Base-by-base conservation (phyloP, 805 yeast species). In the Lipomyces oligophaga region DNA sequence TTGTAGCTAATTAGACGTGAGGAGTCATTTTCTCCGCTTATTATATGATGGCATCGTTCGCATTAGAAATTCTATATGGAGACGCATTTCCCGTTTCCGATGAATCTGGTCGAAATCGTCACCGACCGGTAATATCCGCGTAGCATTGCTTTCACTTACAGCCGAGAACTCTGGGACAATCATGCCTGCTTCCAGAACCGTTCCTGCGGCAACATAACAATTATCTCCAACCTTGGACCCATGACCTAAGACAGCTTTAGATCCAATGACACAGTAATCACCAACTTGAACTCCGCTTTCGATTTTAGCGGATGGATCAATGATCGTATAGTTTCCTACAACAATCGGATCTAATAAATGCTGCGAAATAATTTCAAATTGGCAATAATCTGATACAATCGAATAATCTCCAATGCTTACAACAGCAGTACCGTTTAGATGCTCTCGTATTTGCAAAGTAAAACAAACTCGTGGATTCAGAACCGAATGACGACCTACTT, bases 1-100 rank as follows among this genome's bases (percentile, higher is more conserved):
- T n/a, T n/a, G n/a, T n/a, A n/a, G n/a, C n/a, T n/a, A n/a, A n/a
- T n/a, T n/a, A n/a, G n/a, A n/a, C n/a, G n/a, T 26, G 8, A 26
- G 13, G 8, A 13, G 13, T 34, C 38, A 21, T 11, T 38, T 32
- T 19, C 47, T 28, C 15, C 41, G 25, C 19, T 36, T 43, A 20
- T 26, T 10, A 18, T 43, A 38, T 6, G 38, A 22, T 3, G 44
- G 28, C 52, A 47, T 34, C 11, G 34, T 24, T 32, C 40, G 27
- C 35, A 42, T n/a, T n/a, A 47, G 33, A 34, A 31, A 36, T 16
- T 47, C 52, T 21, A 38, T 28, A 26, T 47, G 52, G 44, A 47
- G 38, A 24, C 30, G 42, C 52, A 43, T 47, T 32, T 47, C 52
- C 16, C 34, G 22, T 22, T 15, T 25, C 11, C 41, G 42, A 26